A percentile compares a stretch with the other conserved stretches of the same genome.
Evolutionary conservation across 2,329 filamentous ascomycete species (phyloP).

Genomic region (Colletotrichum sp.): DNA sequence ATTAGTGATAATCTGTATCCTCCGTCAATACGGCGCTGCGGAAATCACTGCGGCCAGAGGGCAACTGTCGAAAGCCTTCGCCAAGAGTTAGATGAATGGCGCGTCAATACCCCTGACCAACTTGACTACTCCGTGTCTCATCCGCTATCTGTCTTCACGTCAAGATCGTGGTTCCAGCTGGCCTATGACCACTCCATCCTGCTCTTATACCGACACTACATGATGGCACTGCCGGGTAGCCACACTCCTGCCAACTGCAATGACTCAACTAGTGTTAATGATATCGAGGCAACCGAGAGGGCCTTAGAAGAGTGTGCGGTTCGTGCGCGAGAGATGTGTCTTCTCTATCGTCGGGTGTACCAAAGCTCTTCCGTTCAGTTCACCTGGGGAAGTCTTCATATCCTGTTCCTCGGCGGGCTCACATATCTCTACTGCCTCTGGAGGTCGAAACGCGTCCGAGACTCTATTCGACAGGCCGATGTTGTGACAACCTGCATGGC

Average conservation of each 20-base stretch:
- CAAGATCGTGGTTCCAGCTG: constrained; percentile 40
- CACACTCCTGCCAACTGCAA: not conserved
- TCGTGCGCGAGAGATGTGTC: constrained; percentile 33
- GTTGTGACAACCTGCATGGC: constrained; percentile 38
- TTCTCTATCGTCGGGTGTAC: constrained; percentile 37
- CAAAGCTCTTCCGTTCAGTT: constrained; percentile 22
- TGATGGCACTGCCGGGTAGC: constrained; percentile 1
- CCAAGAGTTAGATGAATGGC: constrained; percentile 25
- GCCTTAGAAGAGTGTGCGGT: constrained; percentile 8
- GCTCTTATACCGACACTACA: constrained; percentile 37
- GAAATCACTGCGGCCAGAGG: not conserved
- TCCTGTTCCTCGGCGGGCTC: constrained; percentile 37
- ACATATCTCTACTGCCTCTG: constrained; percentile 33
- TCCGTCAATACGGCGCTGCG: not conserved
- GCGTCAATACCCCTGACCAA: constrained; percentile 26
- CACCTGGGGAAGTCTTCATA: constrained; percentile 39
- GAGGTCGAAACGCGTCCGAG: not conserved
- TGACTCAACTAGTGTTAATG: not conserved
- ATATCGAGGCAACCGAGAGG: constrained; percentile 14
- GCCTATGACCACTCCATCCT: constrained; percentile 43
- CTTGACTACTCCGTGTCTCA: constrained; percentile 20
- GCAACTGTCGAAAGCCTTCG: not conserved
- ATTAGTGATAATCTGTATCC: constrained; percentile 29
- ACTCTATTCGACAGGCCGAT: not conserved
- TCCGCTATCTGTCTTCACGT: constrained; percentile 36